A percentile compares a stretch with the other conserved stretches of the same genome.
phyloP scores from a whole-genome alignment of 169 alveolate genomes.

The Plasmodium sp. region DNA sequence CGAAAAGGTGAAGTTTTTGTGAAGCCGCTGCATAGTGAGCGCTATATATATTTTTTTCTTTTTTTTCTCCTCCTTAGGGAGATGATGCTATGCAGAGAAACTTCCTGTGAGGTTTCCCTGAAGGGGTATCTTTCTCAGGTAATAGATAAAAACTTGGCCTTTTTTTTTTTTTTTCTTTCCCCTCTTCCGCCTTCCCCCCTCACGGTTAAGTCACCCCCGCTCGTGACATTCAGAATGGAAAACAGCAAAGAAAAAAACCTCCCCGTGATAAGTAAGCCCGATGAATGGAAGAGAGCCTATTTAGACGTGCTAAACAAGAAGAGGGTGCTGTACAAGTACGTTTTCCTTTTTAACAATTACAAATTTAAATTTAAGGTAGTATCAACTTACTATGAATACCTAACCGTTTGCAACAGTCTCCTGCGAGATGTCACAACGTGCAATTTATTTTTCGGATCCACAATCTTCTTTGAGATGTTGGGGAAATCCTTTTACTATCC shows the following conservation, averaged over 20 bases:
- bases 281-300: slow-evolving; percentile 9
- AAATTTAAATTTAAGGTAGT: slow-evolving; percentile 56
- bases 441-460: slow-evolving; percentile 35
- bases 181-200: not conserved
- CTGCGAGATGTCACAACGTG: slow-evolving; percentile 65
- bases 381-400: slow-evolving; percentile 70
- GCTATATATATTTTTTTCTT: not conserved
- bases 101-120: not conserved
- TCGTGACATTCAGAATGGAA: slow-evolving; percentile 23
- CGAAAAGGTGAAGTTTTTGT: not conserved
- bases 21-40: not conserved
- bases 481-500: slow-evolving; percentile 68
- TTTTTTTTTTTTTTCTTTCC: not conserved
- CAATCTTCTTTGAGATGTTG: slow-evolving; percentile 56
- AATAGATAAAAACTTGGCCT: not conserved
- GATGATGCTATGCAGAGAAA: not conserved
- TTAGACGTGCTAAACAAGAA: slow-evolving; percentile 34
- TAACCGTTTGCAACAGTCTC: slow-evolving; percentile 44
- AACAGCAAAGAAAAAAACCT: slow-evolving; percentile 1
- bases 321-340: slow-evolving; percentile 51
- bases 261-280: slow-evolving; percentile 8
- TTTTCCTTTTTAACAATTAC: slow-evolving; percentile 50
- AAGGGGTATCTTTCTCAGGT: not conserved
- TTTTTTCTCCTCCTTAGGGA: not conserved
- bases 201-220: not conserved